Conservation (phyloP, 148 eudicot genomes). For the Silene conica region DNA sequence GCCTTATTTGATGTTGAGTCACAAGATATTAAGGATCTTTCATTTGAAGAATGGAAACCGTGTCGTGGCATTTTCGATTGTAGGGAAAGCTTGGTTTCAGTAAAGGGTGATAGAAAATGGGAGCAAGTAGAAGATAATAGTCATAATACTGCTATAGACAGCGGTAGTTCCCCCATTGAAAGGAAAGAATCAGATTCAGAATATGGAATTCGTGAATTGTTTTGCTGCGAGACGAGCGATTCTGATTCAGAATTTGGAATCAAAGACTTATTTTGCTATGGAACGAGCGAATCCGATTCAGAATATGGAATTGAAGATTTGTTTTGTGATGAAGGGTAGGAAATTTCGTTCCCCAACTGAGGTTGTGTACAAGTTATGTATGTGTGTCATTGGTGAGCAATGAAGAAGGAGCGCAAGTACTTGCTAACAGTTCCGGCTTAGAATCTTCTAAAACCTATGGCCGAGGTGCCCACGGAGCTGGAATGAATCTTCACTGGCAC, state of each 20-base stretch:
- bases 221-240: not conserved
- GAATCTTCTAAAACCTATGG: no score
- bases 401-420: no score
- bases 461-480: no score
- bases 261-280: not conserved
- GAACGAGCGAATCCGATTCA: not conserved
- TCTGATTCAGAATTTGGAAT: not conserved
- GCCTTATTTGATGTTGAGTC: not conserved
- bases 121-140: not conserved
- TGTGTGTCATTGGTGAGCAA: no score
- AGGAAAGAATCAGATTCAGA: not conserved
- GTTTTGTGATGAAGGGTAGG: not conserved
- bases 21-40: slow-evolving; percentile 12
- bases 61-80: slow-evolving; percentile 2
- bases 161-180: not conserved
- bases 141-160: not conserved
- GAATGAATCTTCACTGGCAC: no score
- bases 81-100: slow-evolving; percentile 12
- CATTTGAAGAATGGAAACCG: not conserved
- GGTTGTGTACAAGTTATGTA: not conserved
- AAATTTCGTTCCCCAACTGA: not conserved
- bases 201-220: not conserved
- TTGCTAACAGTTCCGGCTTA: no score
- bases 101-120: not conserved
- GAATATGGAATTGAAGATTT: not conserved